Evolutionary conservation across 805 yeast genomes (phyloP).

Genomic region (Wickerhamiella domercqiae): DNA sequence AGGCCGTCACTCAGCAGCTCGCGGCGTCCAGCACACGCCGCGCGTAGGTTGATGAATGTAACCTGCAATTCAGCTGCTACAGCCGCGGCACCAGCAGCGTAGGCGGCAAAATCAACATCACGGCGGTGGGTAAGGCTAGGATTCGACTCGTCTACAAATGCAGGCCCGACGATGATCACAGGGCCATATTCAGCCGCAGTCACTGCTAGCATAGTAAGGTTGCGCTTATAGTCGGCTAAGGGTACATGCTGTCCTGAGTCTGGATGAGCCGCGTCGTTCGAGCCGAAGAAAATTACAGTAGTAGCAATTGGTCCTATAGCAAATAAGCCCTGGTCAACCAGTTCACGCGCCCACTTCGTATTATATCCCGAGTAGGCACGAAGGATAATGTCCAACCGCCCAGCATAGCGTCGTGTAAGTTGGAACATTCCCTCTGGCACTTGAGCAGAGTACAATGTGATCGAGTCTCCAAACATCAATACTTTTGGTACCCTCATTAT

Average conservation of each 20-base stretch:
- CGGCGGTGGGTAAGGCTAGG: no score
- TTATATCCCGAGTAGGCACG: slow-evolving; percentile 1
- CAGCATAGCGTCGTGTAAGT: neutral
- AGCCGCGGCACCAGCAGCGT: no score
- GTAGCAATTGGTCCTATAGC: neutral
- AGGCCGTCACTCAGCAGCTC: slow-evolving; percentile 37
- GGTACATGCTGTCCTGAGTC: neutral
- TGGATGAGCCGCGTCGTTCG: slow-evolving; percentile 1
- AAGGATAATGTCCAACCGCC: neutral
- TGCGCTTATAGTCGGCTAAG: neutral
- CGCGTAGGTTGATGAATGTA: no score
- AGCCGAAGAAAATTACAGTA: neutral
- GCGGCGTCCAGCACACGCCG: neutral
- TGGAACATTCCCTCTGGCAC: neutral
- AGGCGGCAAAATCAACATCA: no score
- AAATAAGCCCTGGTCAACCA: neutral
- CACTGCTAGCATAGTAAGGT: slow-evolving; percentile 1
- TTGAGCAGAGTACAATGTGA: neutral
- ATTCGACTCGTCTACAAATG: slow-evolving; percentile 8
- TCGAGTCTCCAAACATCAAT: slow-evolving; percentile 2
- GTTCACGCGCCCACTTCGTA: neutral
- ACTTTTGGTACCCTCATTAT: no score
- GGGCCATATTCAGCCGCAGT: slow-evolving; percentile 1
- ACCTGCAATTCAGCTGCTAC: no score
- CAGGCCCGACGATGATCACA: slow-evolving; percentile 8